phyloP scores from a whole-genome alignment of 257 asterid genomes.

The Nicotiana obtusifolia region DNA sequence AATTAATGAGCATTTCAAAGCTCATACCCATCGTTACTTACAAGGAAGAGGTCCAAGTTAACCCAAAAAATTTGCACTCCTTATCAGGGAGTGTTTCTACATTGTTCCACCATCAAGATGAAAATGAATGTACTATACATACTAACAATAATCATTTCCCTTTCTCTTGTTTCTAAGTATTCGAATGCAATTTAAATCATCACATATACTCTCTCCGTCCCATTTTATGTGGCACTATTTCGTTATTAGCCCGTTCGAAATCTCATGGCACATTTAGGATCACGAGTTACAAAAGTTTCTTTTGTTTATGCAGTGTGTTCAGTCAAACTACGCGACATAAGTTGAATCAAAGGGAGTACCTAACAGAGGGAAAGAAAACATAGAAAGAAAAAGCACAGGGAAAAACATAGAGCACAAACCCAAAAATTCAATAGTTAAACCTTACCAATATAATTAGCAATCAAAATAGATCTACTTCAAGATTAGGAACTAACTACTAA shows the following conservation, averaged over 20 bases:
- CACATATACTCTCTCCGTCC: neutral
- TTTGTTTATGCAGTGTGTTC: too few species aligned
- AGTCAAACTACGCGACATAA: too few species aligned
- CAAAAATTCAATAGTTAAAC: neutral
- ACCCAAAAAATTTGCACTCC: neutral
- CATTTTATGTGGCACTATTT: too few species aligned
- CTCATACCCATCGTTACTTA: neutral
- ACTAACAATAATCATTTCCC: neutral
- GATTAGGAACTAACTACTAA: neutral
- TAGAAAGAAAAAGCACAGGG: too few species aligned
- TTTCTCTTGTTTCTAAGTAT: neutral
- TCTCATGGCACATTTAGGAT: too few species aligned
- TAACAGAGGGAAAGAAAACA: neutral
- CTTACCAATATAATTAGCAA: neutral
- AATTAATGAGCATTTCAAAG: neutral
- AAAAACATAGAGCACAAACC: neutral
- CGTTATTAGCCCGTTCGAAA: too few species aligned
- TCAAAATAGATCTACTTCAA: conserved; percentile 9
- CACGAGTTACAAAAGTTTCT: too few species aligned
- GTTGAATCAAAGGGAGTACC: neutral
- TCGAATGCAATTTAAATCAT: neutral
- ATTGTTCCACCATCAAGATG: neutral
- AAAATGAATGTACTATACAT: neutral
- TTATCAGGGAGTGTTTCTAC: neutral
- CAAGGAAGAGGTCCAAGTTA: neutral